Conservation (phyloP, 257 asterid species). For the Osmanthus fragrans region DNA sequence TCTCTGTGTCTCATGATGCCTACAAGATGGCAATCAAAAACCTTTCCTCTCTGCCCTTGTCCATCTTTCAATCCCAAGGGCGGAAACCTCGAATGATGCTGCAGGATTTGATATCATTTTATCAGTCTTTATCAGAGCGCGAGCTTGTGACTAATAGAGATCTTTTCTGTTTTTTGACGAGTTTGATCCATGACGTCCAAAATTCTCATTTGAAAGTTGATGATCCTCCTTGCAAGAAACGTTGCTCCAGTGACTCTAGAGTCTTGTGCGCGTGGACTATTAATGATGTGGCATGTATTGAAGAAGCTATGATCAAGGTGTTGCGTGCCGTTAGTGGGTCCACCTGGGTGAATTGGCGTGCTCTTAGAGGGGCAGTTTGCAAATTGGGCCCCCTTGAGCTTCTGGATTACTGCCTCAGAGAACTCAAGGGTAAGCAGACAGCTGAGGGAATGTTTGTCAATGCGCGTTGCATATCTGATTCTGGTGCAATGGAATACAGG, state of each 20-base stretch:
- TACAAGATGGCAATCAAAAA: conserved; percentile 53
- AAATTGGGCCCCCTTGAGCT: conserved; percentile 79
- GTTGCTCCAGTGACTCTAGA: conserved; percentile 41
- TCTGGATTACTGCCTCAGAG: conserved; percentile 87
- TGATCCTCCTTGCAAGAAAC: conserved; percentile 56
- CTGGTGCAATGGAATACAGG: conserved; percentile 92
- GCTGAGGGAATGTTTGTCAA: conserved; percentile 78
- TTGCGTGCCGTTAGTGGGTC: conserved; percentile 83
- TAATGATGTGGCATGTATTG: conserved; percentile 63
- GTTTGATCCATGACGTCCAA: conserved; percentile 57
- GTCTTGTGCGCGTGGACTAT: conserved; percentile 72
- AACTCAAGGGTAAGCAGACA: conserved; percentile 72
- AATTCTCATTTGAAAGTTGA: conserved; percentile 32
- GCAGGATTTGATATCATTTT: conserved; percentile 78
- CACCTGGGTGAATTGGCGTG: conserved; percentile 95
- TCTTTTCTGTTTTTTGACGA: conserved; percentile 67
- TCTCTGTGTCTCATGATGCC: conserved; percentile 57
- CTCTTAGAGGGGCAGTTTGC: conserved; percentile 93
- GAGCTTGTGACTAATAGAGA: conserved; percentile 75
- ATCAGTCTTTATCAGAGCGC: conserved; percentile 77
- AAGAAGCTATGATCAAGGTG: conserved; percentile 85
- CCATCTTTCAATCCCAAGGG: conserved; percentile 68
- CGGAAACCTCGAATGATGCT: conserved; percentile 73
- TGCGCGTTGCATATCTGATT: conserved; percentile 61
- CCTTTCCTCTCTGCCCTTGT: conserved; percentile 67